phyloP scores from a whole-genome alignment of 2,329 filamentous ascomycete genomes.

The Lachnellula arida region DNA sequence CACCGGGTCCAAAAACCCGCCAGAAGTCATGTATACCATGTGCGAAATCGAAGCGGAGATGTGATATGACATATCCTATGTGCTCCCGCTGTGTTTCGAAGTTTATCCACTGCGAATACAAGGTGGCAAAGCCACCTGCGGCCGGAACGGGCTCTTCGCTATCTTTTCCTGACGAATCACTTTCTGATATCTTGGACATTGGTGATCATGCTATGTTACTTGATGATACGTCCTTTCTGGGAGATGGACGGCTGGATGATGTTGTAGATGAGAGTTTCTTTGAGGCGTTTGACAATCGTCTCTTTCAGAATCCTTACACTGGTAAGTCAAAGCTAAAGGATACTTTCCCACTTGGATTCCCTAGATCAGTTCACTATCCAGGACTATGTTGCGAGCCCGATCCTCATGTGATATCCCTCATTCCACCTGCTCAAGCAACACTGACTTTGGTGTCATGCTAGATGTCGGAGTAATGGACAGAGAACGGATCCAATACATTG shows the following conservation, averaged over 20 bases:
- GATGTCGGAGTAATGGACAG: constrained; percentile 8
- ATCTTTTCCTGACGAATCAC: constrained; percentile 2
- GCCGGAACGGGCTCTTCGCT: neutral
- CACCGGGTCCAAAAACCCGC: neutral
- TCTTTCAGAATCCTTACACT: neutral
- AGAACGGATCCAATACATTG: constrained; percentile 8
- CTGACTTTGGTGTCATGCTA: no score
- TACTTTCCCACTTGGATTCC: no score
- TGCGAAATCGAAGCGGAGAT: constrained; percentile 13
- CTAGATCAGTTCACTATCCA: no score
- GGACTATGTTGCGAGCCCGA: no score
- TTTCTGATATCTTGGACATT: constrained; percentile 1
- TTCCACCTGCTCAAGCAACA: no score
- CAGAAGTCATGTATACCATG: constrained; percentile 16
- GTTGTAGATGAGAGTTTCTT: neutral
- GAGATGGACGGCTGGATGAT: neutral
- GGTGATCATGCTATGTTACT: neutral
- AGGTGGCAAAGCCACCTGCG: neutral
- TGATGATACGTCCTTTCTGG: neutral
- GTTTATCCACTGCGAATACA: constrained; percentile 10
- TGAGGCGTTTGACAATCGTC: neutral
- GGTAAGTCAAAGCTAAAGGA: no score
- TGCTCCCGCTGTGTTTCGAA: constrained; percentile 11
- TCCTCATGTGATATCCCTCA: no score
- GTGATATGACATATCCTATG: constrained; percentile 7